Conservation (phyloP, 2,329 filamentous ascomycete species). For the Sporothrix inflata region DNA sequence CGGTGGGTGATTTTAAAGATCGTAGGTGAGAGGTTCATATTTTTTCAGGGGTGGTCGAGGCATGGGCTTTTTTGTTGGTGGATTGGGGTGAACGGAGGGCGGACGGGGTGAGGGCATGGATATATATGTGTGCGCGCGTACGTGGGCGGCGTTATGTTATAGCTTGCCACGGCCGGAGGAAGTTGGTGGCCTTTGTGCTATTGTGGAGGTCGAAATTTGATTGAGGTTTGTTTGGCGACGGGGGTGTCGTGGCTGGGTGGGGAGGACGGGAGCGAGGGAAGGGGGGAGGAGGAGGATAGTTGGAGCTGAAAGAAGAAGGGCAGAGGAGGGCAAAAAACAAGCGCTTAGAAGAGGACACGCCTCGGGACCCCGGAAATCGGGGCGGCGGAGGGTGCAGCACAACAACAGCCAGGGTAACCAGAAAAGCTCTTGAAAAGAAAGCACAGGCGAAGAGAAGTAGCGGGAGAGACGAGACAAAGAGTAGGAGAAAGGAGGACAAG, state of each 20-base stretch:
- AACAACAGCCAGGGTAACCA: background rate
- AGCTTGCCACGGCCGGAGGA: conserved; percentile 17
- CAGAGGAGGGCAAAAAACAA: background rate
- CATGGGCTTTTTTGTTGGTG: conserved; percentile 9
- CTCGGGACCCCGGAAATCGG: background rate
- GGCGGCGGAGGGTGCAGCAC: background rate
- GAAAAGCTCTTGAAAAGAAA: background rate
- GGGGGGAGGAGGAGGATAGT: conserved; percentile 17
- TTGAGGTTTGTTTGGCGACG: conserved; percentile 28
- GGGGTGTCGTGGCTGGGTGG: conserved; percentile 32
- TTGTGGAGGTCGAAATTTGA: conserved; percentile 30
- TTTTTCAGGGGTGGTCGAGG: background rate
- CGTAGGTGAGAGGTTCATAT: background rate
- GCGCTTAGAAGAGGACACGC: background rate
- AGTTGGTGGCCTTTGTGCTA: conserved; percentile 25
- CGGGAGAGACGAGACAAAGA: background rate
- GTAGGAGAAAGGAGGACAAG: too few species aligned
- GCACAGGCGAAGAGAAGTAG: background rate
- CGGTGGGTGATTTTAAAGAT: conserved; percentile 9
- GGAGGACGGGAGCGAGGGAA: conserved; percentile 27
- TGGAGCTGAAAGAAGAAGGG: conserved; percentile 13
- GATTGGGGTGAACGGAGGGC: conserved; percentile 15
- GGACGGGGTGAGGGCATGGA: background rate
- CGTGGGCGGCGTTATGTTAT: conserved; percentile 26
- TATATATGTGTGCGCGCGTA: conserved; percentile 19